phyloP scores from a whole-genome alignment of 345 rosid genomes.

The Alliaria petiolata region DNA sequence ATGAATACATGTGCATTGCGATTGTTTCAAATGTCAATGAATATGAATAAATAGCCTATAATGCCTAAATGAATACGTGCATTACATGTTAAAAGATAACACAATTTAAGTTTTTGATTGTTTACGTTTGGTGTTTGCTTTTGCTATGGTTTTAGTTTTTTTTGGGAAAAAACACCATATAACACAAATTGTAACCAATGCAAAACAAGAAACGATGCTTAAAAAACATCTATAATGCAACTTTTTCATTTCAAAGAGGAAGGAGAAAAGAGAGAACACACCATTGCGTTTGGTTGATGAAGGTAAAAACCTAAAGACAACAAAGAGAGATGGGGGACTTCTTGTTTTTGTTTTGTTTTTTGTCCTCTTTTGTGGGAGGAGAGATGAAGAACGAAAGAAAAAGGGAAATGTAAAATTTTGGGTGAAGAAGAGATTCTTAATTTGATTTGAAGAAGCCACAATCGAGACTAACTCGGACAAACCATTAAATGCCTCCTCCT shows the following conservation, averaged over 20 bases:
- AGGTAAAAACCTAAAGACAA: slow-evolving; percentile 8
- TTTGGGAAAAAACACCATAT: neutral
- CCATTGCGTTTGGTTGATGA: slow-evolving; percentile 31
- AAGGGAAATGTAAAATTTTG: slow-evolving; percentile 19
- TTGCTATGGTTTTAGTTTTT: neutral
- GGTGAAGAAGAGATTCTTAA: slow-evolving; percentile 47
- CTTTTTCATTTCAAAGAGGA: neutral
- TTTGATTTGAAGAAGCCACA: slow-evolving; percentile 37
- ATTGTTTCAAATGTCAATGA: too few relatives aligned
- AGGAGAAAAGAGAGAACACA: slow-evolving; percentile 9
- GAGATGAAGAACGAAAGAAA: slow-evolving; percentile 33
- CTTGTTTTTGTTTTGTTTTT: neutral
- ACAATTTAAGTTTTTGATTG: neutral
- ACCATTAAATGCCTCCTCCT: slow-evolving; percentile 1
- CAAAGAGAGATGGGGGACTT: neutral
- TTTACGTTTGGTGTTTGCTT: too few relatives aligned
- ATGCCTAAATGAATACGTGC: too few relatives aligned
- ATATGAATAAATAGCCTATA: too few relatives aligned
- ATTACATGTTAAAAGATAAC: neutral
- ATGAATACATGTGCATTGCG: too few relatives aligned
- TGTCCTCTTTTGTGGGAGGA: slow-evolving; percentile 28
- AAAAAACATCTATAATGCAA: neutral
- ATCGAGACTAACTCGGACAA: slow-evolving; percentile 34
- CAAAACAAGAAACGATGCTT: neutral
- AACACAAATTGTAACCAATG: neutral